Percentiles rank a stretch among this genome's conserved stretches.
Evolutionary conservation across 148 eudicot species (phyloP).

Genomic region (Vaccinium vitisidaea): DNA sequence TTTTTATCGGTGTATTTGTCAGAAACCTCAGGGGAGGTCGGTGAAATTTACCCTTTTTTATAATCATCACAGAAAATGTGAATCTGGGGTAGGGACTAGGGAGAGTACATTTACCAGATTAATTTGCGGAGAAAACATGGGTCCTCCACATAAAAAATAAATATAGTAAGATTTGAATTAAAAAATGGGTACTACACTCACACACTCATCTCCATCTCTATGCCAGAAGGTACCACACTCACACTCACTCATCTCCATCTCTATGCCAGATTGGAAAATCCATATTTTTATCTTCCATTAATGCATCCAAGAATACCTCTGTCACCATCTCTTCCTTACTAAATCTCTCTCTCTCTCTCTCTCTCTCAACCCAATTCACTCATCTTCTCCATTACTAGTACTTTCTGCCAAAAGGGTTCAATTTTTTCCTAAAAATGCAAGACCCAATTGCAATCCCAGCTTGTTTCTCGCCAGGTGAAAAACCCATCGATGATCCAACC

Average conservation of each 20-base stretch:
- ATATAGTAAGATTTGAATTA: background rate
- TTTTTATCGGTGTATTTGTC: too few species aligned
- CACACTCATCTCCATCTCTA: constrained; percentile 33
- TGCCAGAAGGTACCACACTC: constrained; percentile 35
- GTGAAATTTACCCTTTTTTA: too few species aligned
- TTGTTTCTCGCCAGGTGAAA: constrained; percentile 57
- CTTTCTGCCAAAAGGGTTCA: background rate
- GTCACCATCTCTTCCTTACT: background rate
- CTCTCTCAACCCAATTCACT: background rate
- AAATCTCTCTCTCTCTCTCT: background rate
- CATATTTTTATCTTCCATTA: constrained; percentile 19
- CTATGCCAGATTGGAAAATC: constrained; percentile 40
- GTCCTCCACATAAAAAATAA: background rate
- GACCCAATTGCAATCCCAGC: constrained; percentile 68
- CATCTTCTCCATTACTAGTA: background rate
- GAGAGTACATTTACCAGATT: background rate
- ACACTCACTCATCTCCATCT: constrained; percentile 36
- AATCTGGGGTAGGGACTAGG: background rate
- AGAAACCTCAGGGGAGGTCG: too few species aligned
- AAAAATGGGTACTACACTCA: background rate
- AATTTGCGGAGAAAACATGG: background rate
- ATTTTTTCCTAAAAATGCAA: constrained; percentile 29
- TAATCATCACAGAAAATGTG: background rate
- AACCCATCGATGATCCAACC: constrained; percentile 32
- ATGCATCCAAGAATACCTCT: constrained; percentile 28